Evolutionary conservation across 768 basidiomycete genomes (phyloP).

Genomic region (Phaeotremella skinneri): DNA sequence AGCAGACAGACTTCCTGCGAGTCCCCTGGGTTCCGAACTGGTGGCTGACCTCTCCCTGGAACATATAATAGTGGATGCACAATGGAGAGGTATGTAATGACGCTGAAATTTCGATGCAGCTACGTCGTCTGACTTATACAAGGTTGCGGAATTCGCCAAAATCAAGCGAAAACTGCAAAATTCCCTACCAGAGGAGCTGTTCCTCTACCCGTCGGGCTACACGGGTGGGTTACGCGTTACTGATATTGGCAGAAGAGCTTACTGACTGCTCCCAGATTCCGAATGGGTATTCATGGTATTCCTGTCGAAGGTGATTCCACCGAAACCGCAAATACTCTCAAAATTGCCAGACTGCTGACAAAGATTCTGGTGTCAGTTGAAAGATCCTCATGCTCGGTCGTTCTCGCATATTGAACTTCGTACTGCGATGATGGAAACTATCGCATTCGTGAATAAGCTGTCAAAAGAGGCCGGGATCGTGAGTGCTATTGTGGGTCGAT

Average conservation of each 20-base stretch:
- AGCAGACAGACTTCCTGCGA: constrained; percentile 16
- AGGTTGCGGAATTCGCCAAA: constrained; percentile 71
- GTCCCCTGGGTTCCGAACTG: no score
- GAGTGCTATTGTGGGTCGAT: constrained; percentile 6
- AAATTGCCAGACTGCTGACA: neutral
- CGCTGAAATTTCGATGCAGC: neutral
- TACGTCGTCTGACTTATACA: neutral
- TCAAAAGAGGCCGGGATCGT: constrained; percentile 63
- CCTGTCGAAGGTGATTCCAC: constrained; percentile 58
- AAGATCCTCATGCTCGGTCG: constrained; percentile 69
- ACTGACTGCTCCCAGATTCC: constrained; percentile 68
- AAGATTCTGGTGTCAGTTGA: constrained; percentile 60
- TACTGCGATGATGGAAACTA: constrained; percentile 84
- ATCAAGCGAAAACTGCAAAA: constrained; percentile 80
- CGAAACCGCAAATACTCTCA: neutral
- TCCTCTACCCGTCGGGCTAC: constrained; percentile 83
- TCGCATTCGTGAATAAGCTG: constrained; percentile 71
- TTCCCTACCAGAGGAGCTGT: constrained; percentile 75
- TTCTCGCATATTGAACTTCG: constrained; percentile 73
- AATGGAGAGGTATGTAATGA: constrained; percentile 64
- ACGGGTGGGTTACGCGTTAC: constrained; percentile 61
- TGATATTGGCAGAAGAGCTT: constrained; percentile 13
- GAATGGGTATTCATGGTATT: constrained; percentile 97
- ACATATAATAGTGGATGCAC: constrained; percentile 87
- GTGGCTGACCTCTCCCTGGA: no score